These are phyloP conservation scores for Aegilops speltoides DNA, from an alignment of 176 grass and related monocot genomes.

Conservation along the genomic window DNA sequence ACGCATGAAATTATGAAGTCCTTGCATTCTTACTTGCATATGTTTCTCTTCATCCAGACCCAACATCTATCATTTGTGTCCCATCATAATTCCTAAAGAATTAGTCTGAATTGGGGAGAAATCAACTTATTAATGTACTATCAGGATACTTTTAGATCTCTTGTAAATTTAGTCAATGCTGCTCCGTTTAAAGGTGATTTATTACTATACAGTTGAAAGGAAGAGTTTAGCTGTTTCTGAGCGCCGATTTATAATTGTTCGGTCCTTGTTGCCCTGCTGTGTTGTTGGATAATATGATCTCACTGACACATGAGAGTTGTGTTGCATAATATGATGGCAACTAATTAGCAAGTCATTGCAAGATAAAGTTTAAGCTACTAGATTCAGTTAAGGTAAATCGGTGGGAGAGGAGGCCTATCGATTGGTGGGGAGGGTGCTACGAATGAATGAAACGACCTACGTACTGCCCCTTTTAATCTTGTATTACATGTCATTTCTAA, in stretches of 20 bases:
- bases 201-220: background rate
- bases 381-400: background rate
- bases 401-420: no score
- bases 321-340: no score
- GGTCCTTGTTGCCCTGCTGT: background rate
- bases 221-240: background rate
- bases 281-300: background rate
- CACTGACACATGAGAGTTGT: background rate
- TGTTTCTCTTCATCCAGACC: slow-evolving; percentile 1
- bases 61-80: background rate
- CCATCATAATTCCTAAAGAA: background rate
- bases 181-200: background rate
- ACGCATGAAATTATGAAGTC: no score
- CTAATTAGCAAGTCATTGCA: no score
- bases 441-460: no score
- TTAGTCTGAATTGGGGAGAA: background rate
- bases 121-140: background rate
- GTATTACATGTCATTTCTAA: no score
- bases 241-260: background rate
- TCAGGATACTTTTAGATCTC: background rate
- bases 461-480: no score
- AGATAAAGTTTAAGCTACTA: no score
- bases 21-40: background rate
- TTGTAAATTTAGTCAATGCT: background rate
- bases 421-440: no score